These are phyloP conservation scores for Gardenia jasminoides DNA, from an alignment of 257 asterid genomes.

Conservation along the genomic window DNA sequence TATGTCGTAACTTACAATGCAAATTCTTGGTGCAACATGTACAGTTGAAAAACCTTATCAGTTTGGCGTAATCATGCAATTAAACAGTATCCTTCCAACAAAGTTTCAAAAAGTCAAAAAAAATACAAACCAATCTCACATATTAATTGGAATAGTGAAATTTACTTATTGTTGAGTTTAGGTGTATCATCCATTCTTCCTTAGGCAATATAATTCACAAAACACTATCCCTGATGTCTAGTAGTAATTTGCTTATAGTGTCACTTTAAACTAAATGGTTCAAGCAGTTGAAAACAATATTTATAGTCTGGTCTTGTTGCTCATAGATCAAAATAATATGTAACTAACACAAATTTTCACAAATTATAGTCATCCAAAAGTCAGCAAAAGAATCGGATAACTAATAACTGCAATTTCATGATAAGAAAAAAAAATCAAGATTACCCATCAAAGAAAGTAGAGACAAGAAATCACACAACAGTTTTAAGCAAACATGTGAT, in stretches of 20 bases:
- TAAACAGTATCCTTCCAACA: too few relatives aligned
- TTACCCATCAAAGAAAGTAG: background rate
- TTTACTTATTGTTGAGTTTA: too few relatives aligned
- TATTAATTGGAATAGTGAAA: too few relatives aligned
- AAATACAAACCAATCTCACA: too few relatives aligned
- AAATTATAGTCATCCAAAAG: background rate
- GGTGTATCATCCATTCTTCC: too few relatives aligned
- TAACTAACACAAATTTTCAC: background rate
- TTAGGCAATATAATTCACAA: background rate
- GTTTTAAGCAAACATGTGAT: background rate
- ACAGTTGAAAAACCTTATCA: too few relatives aligned
- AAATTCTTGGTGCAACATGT: too few relatives aligned
- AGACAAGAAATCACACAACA: background rate
- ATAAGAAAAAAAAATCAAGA: background rate
- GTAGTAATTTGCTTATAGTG: background rate
- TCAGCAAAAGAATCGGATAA: background rate
- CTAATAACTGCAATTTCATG: background rate
- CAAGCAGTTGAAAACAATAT: background rate
- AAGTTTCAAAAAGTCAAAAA: too few relatives aligned
- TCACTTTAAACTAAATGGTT: background rate
- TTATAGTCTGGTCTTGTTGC: background rate
- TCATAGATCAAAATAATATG: background rate
- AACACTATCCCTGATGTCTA: background rate
- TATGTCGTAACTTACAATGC: too few relatives aligned
- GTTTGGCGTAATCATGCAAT: too few relatives aligned